Evolutionary conservation across 106 monocot genomes (phyloP), one percentile per base, ranked within the genome.

Genomic region (Acorus calamus): DNA sequence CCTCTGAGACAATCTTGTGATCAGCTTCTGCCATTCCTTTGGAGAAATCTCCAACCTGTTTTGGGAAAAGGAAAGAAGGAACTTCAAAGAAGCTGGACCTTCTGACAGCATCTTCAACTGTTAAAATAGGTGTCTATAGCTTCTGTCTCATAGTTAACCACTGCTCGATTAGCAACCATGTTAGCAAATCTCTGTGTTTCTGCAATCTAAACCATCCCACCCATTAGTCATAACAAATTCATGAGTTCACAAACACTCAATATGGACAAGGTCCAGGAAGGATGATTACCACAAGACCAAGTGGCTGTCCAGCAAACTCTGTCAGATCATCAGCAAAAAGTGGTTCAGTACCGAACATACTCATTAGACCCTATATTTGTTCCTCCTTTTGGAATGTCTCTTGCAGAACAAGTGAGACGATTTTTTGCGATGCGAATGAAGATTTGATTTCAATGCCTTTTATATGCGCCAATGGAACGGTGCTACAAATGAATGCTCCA

Each of bases 11-110:
- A 63, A 93, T 93, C 66, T 72, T 88, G 48, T 77, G 82, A 70
- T 93, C 88, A 58, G 92, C 88, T 73, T 76, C 85, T 49, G 66
- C 76, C 79, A 93, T 88, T 74, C 85, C 92, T 69, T 76, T 72
- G 13, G 79, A 67, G 56, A 82, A 80, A 76, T 88, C 71, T 42
- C 92, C 92, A 67, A 88, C 68, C 12, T 73, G 61, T 49, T 73
- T 61, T 47, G 92, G 82, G 48, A 51, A 28, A 14, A 76, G 2
- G 14, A 62, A 74, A 43, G 82, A 54, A 69, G 84, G 88, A 7
- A 83, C 64, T 44, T 77, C 56, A 71, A 88, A 85, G 68, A 78
- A 83, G 65, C 92, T 93, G 28, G 60, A 73, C 49, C 56, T 84
- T 71, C 63, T 68, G 10, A 88, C 77, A 64, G 92, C 92, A 11